Evolutionary conservation across 2,329 filamentous ascomycete species (phyloP).

Genomic region (Trichoderma cornu-damae): DNA sequence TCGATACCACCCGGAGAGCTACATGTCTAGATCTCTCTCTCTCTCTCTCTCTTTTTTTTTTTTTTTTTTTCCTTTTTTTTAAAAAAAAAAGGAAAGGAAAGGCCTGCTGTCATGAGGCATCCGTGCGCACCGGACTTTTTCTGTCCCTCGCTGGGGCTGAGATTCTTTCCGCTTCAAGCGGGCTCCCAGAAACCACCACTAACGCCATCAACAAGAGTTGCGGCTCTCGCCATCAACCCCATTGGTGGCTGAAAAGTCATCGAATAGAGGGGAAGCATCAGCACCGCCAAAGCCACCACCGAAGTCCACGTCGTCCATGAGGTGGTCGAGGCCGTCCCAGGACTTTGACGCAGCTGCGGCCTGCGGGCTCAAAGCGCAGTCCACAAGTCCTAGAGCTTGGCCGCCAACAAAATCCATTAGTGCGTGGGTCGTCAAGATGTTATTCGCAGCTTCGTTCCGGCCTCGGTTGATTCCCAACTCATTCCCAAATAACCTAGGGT

Average conservation of each 20-base stretch:
- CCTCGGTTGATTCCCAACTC: background rate
- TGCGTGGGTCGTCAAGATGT: background rate
- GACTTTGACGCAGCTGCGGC: background rate
- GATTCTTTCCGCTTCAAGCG: slow-evolving; percentile 1
- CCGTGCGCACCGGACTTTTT: background rate
- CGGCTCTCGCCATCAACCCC: background rate
- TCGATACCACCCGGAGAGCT: slow-evolving; percentile 1
- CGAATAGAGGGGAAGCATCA: background rate
- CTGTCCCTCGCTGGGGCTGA: background rate
- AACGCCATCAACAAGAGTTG: background rate
- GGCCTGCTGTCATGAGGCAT: background rate
- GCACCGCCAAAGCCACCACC: background rate
- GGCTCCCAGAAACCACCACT: background rate
- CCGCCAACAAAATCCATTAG: background rate
- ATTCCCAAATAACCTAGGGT: background rate
- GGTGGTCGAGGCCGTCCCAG: background rate
- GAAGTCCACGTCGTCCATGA: background rate
- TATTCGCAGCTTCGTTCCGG: background rate
- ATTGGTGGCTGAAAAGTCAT: background rate
- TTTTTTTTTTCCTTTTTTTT: no score
- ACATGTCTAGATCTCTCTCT: background rate
- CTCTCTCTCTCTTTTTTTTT: no score
- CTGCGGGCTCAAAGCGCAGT: background rate
- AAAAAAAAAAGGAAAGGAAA: background rate
- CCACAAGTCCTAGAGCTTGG: background rate